Conservation (phyloP, 2,329 filamentous ascomycete species). For the Orbilia javanica region DNA sequence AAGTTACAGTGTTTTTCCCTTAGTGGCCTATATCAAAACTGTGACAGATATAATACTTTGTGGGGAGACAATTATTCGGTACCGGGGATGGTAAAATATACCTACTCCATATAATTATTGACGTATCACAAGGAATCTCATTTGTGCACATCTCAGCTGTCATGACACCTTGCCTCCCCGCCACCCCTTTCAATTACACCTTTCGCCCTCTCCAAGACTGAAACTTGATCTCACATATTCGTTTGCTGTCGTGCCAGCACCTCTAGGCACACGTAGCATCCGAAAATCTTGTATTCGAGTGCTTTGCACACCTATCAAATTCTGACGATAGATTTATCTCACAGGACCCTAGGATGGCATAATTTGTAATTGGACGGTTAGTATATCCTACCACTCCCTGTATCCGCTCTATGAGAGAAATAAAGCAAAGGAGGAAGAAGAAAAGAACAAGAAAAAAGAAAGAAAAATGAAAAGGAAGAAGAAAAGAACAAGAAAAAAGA, state of each 20-base stretch:
- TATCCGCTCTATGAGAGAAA: conserved; percentile 13
- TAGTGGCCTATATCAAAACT: not conserved
- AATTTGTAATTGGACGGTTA: conserved; percentile 25
- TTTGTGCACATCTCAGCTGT: conserved; percentile 40
- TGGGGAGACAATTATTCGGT: not conserved
- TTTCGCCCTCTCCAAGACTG: not conserved
- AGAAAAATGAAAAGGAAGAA: too few species aligned
- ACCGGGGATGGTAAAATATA: conserved; percentile 12
- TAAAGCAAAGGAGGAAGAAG: not conserved
- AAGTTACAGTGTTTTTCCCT: conserved; percentile 2
- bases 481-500: too few species aligned
- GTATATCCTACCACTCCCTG: not conserved
- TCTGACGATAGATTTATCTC: conserved; percentile 20
- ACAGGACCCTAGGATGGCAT: not conserved
- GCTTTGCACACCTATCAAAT: conserved; percentile 28
- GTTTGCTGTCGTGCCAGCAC: conserved; percentile 51
- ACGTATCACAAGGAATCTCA: conserved; percentile 7
- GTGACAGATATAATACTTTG: conserved; percentile 2
- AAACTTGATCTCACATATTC: conserved; percentile 58
- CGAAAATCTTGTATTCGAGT: conserved; percentile 59
- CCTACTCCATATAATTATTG: not conserved
- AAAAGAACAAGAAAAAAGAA: too few species aligned
- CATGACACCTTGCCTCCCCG: conserved; percentile 27
- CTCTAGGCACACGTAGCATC: conserved; percentile 56
- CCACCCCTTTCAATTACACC: conserved; percentile 14